Base-by-base conservation (phyloP, 352 stramenopile genomes). In the Phytophthora palmivora region DNA sequence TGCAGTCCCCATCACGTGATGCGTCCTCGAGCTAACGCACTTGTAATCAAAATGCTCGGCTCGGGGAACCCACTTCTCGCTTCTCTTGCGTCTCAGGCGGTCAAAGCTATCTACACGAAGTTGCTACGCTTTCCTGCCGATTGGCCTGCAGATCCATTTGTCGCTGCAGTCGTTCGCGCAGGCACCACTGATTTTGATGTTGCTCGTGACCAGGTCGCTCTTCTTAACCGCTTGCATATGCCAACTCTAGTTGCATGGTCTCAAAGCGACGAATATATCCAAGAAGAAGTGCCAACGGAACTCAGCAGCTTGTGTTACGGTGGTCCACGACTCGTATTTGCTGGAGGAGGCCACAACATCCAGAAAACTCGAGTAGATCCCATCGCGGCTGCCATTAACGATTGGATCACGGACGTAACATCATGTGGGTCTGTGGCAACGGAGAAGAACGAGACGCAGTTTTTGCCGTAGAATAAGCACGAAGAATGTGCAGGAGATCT, bases 281-380 rank as follows among this genome's bases (percentile, higher is more conserved):
- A 85, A 43, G 41, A 64, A n/a, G 61, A 67, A 30, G 67, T 85
- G 45, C 60, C 68, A 6, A 34, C 28, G 22, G 72, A 87, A 34
- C 63, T 87, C 0, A 62, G 33, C 4, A 7, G 16, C 1, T 11
- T 67, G 4, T 74, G 72, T 6, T 63, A 61, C 14, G 26, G 47
- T 22, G 74, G 69, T 3, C 52, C 67, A 4, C 66, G 70, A 21
- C 57, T 85, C 14, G 70, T 53, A 8, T 85, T 83, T 36, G 36
- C 42, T 10, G 69, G 54, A 6, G 78, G 70, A 18, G 75, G 78
- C 0, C 78, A 85, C 62, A 85, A 87, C 47, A 74, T 85, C 37
- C 73, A 87, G 53, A 87, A 87, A 66, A 82, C 76, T 11, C 68
- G 72, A 9, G 72, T 72, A 1, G 60, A 76, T 0, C 45, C 44